Percentiles rank a stretch among this genome's conserved stretches.
These are phyloP conservation scores for Tricladium varicosporioides DNA, from an alignment of 2,329 filamentous ascomycete species.

Conservation along the genomic window DNA sequence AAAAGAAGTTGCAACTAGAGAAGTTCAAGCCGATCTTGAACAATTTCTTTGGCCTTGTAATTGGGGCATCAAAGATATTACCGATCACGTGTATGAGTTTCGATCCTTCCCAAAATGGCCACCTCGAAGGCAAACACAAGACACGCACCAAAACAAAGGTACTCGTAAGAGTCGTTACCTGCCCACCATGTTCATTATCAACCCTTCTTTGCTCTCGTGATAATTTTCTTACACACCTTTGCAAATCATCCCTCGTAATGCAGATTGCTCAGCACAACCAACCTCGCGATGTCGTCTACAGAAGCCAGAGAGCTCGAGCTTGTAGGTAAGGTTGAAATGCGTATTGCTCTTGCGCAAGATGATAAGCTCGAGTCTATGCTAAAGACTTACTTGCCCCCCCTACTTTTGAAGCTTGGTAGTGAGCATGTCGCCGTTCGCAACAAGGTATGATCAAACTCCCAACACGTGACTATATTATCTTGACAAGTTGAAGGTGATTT, in stretches of 20 bases:
- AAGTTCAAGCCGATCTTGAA: too few relatives aligned
- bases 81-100: not conserved
- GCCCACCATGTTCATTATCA: not conserved
- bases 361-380: conserved; percentile 77
- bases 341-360: conserved; percentile 72
- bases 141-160: not conserved
- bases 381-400: conserved; percentile 73
- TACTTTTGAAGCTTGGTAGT: conserved; percentile 84
- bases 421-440: conserved; percentile 76
- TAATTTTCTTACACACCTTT: conserved; percentile 2
- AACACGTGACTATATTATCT: conserved; percentile 5
- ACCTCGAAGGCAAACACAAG: not conserved
- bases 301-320: conserved; percentile 65
- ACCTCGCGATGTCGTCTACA: conserved; percentile 21
- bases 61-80: not conserved
- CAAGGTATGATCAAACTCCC: conserved; percentile 51
- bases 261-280: conserved; percentile 4
- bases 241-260: conserved; percentile 6
- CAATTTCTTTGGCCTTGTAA: too few relatives aligned
- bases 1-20: too few relatives aligned
- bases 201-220: not conserved
- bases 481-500: conserved; percentile 50
- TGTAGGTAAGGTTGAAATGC: conserved; percentile 80
- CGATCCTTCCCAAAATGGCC: not conserved
- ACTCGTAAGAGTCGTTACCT: conserved; percentile 6